Evolutionary conservation across 331 rosid species (phyloP), one percentile per base, ranked within the genome.

Genomic region (Saraca asoca): DNA sequence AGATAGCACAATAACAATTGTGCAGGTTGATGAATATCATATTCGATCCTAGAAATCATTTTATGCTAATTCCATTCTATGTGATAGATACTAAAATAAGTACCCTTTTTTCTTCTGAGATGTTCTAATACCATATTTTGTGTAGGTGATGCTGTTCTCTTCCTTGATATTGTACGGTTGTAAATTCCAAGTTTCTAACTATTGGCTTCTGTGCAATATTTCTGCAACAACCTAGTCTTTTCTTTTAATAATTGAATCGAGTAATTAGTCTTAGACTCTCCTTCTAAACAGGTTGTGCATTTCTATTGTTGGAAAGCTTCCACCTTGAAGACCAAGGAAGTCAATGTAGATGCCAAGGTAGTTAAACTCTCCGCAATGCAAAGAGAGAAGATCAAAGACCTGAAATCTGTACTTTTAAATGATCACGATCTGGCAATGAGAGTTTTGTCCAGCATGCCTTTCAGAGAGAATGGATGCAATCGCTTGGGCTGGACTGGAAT

Each of bases 261-360:
- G 19, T 66, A 48, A 17, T 38, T 69, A 33, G 58, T 41, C 41
- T 19, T 15, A 7, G 9, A 35, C 54, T 45, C 66, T 76, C 19
- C 39, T 61, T 35, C 46, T 59, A 41, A 70, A 60, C 88, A 93
- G 98, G 85, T 88, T 14, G 87, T 82, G 69, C 89, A 88, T 58
- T 90, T 74, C 79, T 77, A 68, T 64, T 42, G 65, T 74, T 93
- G 97, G 97, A 80, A 78, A 79, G 82, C 79, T 70, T 75, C 80
- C 37, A 70, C 66, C 39, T 54, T 77, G 18, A 81, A 72, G 71
- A 46, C 55, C 69, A 39, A 69, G 11, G 15, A 62, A 35, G 44
- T 46, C 13, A 57, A 55, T 66, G 50, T 50, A 34, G 81, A 76
- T 24, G 49, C 38, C 53, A 77, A 68, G 77, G 79, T 85, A 18